Percentiles rank a stretch among this genome's conserved stretches.
Evolutionary conservation across 176 grass and related monocot genomes (phyloP).

Genomic region (Paspalum vaginatum): DNA sequence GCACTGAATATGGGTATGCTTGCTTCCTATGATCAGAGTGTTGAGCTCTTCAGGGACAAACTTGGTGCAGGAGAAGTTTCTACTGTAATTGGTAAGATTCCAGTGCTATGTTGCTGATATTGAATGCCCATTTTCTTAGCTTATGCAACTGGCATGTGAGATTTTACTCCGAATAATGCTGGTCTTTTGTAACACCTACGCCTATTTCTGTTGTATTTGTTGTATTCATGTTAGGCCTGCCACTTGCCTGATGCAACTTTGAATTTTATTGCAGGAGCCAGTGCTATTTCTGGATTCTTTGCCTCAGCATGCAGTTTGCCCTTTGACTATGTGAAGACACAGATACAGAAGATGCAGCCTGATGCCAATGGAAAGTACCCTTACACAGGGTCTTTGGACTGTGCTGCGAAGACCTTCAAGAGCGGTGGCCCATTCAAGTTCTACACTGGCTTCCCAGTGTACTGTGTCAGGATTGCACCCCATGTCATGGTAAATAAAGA

Average conservation of each 20-base stretch:
- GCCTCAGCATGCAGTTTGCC: constrained; percentile 97
- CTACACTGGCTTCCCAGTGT: constrained; percentile 99
- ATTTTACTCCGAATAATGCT: not conserved
- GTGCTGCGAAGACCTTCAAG: constrained; percentile 88
- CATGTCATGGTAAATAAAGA: constrained; percentile 86
- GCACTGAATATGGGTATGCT: constrained; percentile 99
- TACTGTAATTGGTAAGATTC: constrained; percentile 81
- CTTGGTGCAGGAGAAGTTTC: constrained; percentile 79
- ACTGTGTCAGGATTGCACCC: constrained; percentile 94
- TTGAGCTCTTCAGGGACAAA: constrained; percentile 91
- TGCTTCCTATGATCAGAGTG: constrained; percentile 96
- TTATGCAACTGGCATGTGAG: not conserved
- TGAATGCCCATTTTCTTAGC: not conserved
- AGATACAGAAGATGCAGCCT: constrained; percentile 99
- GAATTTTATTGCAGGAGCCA: constrained; percentile 71
- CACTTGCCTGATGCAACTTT: not conserved
- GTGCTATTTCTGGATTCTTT: constrained; percentile 96
- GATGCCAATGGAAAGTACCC: constrained; percentile 96
- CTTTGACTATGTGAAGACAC: constrained; percentile 99
- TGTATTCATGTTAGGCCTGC: not conserved
- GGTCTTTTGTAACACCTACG: no score
- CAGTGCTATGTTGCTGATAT: not conserved
- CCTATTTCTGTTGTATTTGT: no score
- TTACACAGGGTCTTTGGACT: constrained; percentile 90
- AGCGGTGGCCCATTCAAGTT: constrained; percentile 95